Base-by-base conservation (phyloP, 768 basidiomycete genomes). In the Amanita phalloides region DNA sequence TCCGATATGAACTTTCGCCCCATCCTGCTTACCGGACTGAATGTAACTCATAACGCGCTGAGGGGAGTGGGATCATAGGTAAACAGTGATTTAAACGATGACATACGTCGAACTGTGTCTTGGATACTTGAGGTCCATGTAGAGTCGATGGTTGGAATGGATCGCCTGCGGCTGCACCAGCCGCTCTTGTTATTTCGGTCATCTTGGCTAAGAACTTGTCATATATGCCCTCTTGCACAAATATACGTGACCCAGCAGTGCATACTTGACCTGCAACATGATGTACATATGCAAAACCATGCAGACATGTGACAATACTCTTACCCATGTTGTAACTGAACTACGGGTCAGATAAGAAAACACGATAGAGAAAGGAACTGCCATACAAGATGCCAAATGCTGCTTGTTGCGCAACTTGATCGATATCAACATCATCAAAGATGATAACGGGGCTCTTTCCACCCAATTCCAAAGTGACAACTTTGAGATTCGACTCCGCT, bases 171-270 rank as follows among this genome's bases (percentile, higher is more conserved):
- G 52, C 45, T 26, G 46, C 17, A 63, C 79, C 78, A 64, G 86
- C 67, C 0, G 61, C 51, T 60, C 69, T 66, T 45, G 82, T 71
- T 63, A 76, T 72, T 25, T 66, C 75, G 1, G 76, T 75, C 66
- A 92, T 85, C 51, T 64, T 70, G 50, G 70, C 61, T 39, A 92
- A 66, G 74, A 94, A 93, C 60, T 82, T 67, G 64, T 91, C 88
- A 66, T 93, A 93, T 57, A 93, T 81, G 3, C 71, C 68, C 45
- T 76, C 74, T 59, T 94, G 91, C 4, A 95, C 89, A 60, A 79
- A 92, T 54, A 94, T 85, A 45, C 93, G 80, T 7, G 90, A 85
- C 8, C 90, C 87, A 7, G 90, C 90, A 58, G 80, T 81, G 68
- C 91, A 94, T n/a, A 76, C 73, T 68, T 94, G 91, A 17, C 90